Evolutionary conservation across 2,329 filamentous ascomycete genomes (phyloP).

Genomic region (Metarhizium humberi): DNA sequence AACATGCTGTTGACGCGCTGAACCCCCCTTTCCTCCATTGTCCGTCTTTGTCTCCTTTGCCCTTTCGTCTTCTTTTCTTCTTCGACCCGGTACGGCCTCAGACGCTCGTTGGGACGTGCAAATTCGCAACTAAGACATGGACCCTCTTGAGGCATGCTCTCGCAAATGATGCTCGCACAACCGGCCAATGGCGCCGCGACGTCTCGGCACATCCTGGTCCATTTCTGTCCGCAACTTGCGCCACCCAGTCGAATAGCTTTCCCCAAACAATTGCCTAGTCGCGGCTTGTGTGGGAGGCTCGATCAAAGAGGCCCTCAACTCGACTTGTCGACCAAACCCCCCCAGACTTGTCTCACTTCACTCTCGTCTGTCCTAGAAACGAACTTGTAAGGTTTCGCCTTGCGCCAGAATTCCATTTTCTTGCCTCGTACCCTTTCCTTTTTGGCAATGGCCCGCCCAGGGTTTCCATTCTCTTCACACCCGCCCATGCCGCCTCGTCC

Average conservation of each 20-base stretch:
- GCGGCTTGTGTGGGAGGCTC: not conserved
- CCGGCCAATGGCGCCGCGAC: not conserved
- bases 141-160: conserved; percentile 4
- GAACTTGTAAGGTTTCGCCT: not conserved
- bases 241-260: conserved; percentile 5
- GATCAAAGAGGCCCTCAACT: not conserved
- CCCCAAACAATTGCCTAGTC: not conserved
- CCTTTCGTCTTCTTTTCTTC: not conserved
- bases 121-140: conserved; percentile 4
- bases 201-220: not conserved
- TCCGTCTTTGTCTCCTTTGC: not conserved
- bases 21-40: not conserved
- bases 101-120: not conserved
- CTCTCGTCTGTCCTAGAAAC: not conserved
- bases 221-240: not conserved
- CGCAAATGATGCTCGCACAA: conserved; percentile 1
- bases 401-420: not conserved
- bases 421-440: not conserved
- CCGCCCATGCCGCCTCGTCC: not conserved
- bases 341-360: conserved; percentile 3
- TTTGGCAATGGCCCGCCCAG: conserved; percentile 2
- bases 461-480: not conserved
- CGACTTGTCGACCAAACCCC: not conserved
- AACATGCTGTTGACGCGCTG: not conserved
- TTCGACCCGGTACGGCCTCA: not conserved